Conservation (phyloP, 306 rosid species). For the Malus sylvestris region DNA sequence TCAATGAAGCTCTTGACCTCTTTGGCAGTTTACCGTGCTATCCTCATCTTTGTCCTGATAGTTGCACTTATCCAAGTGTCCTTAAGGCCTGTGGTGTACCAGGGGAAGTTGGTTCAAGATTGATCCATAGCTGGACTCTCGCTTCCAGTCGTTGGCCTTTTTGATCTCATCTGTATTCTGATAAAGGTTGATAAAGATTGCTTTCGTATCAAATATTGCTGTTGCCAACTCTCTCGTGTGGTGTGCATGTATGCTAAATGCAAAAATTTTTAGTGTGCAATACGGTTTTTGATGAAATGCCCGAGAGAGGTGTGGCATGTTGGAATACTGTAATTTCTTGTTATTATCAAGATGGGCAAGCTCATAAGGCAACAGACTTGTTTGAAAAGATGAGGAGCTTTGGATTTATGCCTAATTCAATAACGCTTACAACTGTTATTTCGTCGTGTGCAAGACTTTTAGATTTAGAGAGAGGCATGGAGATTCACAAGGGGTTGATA, state of each 20-base stretch:
- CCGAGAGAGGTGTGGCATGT: slow-evolving; percentile 67
- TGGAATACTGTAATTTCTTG: slow-evolving; percentile 81
- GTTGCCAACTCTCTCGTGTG: slow-evolving; percentile 57
- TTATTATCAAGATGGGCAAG: slow-evolving; percentile 51
- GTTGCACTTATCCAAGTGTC: slow-evolving; percentile 66
- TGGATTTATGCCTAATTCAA: slow-evolving; percentile 54
- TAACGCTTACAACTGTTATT: slow-evolving; percentile 48
- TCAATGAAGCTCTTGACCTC: slow-evolving; percentile 51
- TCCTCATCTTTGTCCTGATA: slow-evolving; percentile 44
- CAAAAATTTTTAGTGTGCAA: slow-evolving; percentile 36
- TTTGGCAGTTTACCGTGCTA: slow-evolving; percentile 30
- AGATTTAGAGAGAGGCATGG: slow-evolving; percentile 61
- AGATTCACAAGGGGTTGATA: slow-evolving; percentile 53
- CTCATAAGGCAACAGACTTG: slow-evolving; percentile 41
- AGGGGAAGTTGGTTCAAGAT: slow-evolving; percentile 38
- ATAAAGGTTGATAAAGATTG: slow-evolving; percentile 38
- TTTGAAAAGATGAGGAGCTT: slow-evolving; percentile 50
- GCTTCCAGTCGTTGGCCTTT: no score
- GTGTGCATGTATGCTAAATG: slow-evolving; percentile 66
- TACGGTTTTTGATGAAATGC: slow-evolving; percentile 57
- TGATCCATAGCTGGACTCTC: slow-evolving; percentile 26
- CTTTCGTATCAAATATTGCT: slow-evolving; percentile 44
- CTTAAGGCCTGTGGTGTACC: slow-evolving; percentile 65
- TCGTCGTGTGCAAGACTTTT: slow-evolving; percentile 62
- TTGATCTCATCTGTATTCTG: no score